Evolutionary conservation across 495 filamentous ascomycete genomes (phyloP).

Genomic region (Viridothelium virens): DNA sequence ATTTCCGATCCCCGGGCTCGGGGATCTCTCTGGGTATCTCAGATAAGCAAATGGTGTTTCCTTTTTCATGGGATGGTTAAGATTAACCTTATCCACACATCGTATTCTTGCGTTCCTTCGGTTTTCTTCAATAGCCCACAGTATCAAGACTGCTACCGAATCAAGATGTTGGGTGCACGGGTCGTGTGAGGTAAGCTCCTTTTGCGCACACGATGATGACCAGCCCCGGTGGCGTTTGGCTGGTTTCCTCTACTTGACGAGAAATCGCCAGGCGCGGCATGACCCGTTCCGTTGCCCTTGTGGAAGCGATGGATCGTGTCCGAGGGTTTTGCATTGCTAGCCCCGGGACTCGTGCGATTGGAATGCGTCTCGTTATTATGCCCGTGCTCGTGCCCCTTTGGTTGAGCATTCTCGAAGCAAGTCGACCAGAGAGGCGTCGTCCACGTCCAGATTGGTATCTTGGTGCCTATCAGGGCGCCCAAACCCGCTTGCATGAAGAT

Average conservation of each 20-base stretch:
- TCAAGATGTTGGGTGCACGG: background rate
- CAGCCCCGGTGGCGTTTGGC: background rate
- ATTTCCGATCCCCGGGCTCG: too few relatives aligned
- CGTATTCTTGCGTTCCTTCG: background rate
- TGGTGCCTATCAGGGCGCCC: background rate
- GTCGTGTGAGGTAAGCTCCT: background rate
- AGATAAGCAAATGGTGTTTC: too few relatives aligned
- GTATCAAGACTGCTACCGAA: background rate
- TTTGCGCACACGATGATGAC: background rate
- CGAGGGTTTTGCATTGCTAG: background rate
- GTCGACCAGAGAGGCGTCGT: background rate
- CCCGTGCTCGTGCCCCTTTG: background rate
- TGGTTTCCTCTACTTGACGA: background rate
- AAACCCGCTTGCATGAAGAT: background rate
- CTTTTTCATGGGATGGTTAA: too few relatives aligned
- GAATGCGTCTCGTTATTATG: background rate
- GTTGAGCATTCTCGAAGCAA: background rate
- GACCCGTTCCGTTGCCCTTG: background rate
- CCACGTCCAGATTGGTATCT: background rate
- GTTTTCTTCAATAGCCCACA: background rate
- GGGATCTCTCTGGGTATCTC: too few relatives aligned
- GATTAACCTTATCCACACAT: background rate
- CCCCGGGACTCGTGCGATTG: background rate
- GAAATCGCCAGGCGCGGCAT: background rate
- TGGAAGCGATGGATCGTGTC: background rate